These are phyloP conservation scores for Tothia fuscella DNA, from an alignment of 2,329 filamentous ascomycete genomes.

Conservation along the genomic window DNA sequence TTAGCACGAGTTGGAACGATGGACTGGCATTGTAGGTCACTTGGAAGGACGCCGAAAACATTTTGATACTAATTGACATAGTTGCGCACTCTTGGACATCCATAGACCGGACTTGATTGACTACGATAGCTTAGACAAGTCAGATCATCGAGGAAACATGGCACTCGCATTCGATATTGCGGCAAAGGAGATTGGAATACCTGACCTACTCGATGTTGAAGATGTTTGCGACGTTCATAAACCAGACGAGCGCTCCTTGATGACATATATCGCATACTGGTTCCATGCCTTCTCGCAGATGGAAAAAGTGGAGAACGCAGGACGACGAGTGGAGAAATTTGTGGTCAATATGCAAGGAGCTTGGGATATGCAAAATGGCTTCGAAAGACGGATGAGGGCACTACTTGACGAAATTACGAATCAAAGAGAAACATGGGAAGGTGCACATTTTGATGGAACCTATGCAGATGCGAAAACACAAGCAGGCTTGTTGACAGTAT, in stretches of 20 bases:
- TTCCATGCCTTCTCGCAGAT: constrained; percentile 99
- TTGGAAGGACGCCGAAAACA: too few relatives aligned
- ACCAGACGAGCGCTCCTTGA: constrained; percentile 89
- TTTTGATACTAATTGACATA: constrained; percentile 14
- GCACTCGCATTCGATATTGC: constrained; percentile 95
- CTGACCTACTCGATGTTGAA: constrained; percentile 88
- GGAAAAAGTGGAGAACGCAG: constrained; percentile 96
- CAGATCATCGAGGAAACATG: constrained; percentile 93
- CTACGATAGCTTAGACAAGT: constrained; percentile 88
- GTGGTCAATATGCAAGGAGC: constrained; percentile 98
- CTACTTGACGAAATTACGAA: constrained; percentile 62
- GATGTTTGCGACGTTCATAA: constrained; percentile 95
- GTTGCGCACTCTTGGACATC: constrained; percentile 87
- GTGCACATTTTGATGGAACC: constrained; percentile 75
- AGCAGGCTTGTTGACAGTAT: constrained; percentile 66
- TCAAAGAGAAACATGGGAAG: constrained; percentile 66
- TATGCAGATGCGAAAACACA: constrained; percentile 89
- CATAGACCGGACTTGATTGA: constrained; percentile 95
- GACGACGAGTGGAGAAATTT: constrained; percentile 93
- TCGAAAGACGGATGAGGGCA: constrained; percentile 79
- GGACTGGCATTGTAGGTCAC: constrained; percentile 65
- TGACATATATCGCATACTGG: constrained; percentile 99
- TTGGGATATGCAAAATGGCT: constrained; percentile 98
- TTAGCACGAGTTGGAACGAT: constrained; percentile 94
- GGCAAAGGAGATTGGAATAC: constrained; percentile 91